phyloP scores from a whole-genome alignment of 108 stramenopile species.

The Bacterosira constricta region DNA sequence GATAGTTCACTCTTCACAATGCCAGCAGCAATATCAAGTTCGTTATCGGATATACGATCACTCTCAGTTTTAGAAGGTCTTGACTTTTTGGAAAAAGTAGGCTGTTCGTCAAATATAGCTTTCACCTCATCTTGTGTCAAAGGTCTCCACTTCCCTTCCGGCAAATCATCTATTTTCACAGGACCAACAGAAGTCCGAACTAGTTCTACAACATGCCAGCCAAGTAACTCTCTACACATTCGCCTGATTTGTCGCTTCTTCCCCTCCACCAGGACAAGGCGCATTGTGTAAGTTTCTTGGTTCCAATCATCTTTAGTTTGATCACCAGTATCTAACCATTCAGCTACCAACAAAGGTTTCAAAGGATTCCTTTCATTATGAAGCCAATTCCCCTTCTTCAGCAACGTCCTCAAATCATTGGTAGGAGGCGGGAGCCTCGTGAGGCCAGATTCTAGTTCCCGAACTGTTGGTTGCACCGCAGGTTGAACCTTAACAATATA shows the following conservation, averaged over 20 bases:
- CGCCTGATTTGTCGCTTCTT: conserved; percentile 82
- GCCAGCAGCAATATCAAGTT: neutral
- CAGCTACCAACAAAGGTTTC: conserved; percentile 54
- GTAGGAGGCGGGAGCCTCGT: conserved; percentile 38
- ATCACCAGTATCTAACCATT: conserved; percentile 51
- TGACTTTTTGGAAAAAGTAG: neutral
- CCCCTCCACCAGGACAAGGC: conserved; percentile 74
- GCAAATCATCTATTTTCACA: conserved; percentile 55
- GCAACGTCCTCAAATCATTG: conserved; percentile 44
- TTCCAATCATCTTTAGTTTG: neutral
- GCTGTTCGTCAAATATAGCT: conserved; percentile 8
- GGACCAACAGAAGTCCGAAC: conserved; percentile 68
- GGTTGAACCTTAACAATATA: conserved; percentile 68
- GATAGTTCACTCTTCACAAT: neutral
- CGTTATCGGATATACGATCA: neutral
- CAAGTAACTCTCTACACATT: conserved; percentile 71
- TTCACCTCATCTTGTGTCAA: conserved; percentile 36
- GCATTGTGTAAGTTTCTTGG: conserved; percentile 24
- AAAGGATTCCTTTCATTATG: conserved; percentile 52
- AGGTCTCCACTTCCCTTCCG: conserved; percentile 64
- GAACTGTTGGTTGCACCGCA: conserved; percentile 36
- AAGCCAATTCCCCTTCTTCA: conserved; percentile 48
- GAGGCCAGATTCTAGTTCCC: conserved; percentile 52
- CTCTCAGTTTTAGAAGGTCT: too few relatives aligned
- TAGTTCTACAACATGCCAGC: conserved; percentile 63